A percentile compares a stretch with the other conserved stretches of the same genome.
Conservation (phyloP, 2,329 filamentous ascomycete genomes). For the Berkeleyomyces basicola region DNA sequence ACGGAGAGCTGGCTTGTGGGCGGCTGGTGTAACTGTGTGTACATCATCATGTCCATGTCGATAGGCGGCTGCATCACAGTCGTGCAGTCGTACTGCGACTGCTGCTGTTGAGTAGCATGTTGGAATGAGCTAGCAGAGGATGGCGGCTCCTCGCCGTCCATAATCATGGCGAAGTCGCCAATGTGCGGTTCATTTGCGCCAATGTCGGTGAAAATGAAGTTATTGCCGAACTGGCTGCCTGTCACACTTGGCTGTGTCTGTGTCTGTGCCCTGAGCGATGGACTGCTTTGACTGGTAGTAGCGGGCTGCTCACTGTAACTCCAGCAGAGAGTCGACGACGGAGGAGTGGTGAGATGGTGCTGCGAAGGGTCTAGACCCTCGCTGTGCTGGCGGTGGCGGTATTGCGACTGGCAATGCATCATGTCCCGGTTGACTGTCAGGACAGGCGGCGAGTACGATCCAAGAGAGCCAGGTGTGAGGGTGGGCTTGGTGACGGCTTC, state of each 20-base stretch:
- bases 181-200: neutral
- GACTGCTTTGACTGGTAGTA: conserved; percentile 25
- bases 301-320: conserved; percentile 24
- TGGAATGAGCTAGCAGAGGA: conserved; percentile 18
- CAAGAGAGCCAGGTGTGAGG: conserved; percentile 27
- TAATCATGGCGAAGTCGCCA: neutral
- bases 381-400: neutral
- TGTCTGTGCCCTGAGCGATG: conserved; percentile 28
- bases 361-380: conserved; percentile 12
- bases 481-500: conserved; percentile 22
- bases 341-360: conserved; percentile 30
- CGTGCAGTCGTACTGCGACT: neutral
- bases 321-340: conserved; percentile 31
- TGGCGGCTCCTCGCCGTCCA: neutral
- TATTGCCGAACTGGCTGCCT: neutral
- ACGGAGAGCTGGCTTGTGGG: neutral
- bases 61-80: neutral
- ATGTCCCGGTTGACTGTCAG: conserved; percentile 22
- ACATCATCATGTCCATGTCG: neutral
- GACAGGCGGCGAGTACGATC: conserved; percentile 22
- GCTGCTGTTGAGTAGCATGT: conserved; percentile 17
- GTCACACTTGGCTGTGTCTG: conserved; percentile 17
- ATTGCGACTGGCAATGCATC: conserved; percentile 8
- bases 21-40: conserved; percentile 1
- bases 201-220: neutral